Base-by-base conservation (phyloP, 148 eudicot genomes). In the Amaranthus hypochondriacus region DNA sequence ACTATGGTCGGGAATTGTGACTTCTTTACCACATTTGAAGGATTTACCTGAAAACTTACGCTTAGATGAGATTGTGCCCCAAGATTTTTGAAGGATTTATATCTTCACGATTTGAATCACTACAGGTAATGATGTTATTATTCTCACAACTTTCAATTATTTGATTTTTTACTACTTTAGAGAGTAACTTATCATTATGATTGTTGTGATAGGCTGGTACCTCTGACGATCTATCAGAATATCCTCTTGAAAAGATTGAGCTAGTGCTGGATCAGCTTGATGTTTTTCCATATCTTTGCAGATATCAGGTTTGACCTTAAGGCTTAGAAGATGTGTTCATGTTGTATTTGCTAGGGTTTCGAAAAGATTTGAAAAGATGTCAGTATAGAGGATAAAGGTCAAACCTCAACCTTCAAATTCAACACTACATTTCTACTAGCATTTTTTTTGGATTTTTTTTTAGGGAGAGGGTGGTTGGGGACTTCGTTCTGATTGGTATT, bases 201-300 rank as follows among this genome's bases (percentile, higher is more conserved):
- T 43, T 68, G 42, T 21, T 76, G 70, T 56, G 75, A 71, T 78
- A 94, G 98, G 85, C 84, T 76, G 96, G 83, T 48, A 71, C 76
- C 72, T 78, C 88, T 9, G 91, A 94, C 75, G 97, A 94, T 73
- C 84, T 84, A 70, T 85, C 87, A 0, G 98, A 91, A 81, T 86
- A 91, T 76, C 91, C 97, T 75, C 86, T 94, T 42, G 98, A 94
- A 79, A 91, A 87, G 81, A 81, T 87, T 69, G 98, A 94, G 68
- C 82, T 94, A 73, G 90, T 94, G 80, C 97, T 91, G 72, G 98
- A 94, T 73, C 98, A 94, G 82, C 90, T 94, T 62, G 96, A 91
- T 67, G 87, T 88, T 72, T 84, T 88, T 79, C 92, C 97, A 3
- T 74, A 83, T 78, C 89, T 94, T 75, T 89, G 93, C 85, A 83